phyloP scores from a whole-genome alignment of 1,284 basidiomycete genomes.

The Meira miltonrushii region DNA sequence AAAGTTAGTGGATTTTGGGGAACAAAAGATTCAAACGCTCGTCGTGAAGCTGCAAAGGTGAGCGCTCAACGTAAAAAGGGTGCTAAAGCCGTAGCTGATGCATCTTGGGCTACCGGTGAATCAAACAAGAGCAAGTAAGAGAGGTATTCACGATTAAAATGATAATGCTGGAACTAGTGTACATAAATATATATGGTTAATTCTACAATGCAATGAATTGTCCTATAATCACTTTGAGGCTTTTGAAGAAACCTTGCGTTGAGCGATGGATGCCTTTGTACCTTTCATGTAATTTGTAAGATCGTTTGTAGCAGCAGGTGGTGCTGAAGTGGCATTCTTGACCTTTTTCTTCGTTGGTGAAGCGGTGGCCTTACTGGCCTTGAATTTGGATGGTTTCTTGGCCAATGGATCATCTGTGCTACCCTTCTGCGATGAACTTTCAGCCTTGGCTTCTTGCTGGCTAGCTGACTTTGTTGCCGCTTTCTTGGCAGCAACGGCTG shows the following conservation, averaged over 20 bases:
- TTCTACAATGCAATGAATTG: neutral
- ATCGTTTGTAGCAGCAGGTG: neutral
- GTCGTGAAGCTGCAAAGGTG: neutral
- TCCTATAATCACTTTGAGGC: neutral
- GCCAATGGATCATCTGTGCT: too few relatives aligned
- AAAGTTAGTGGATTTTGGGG: conserved; percentile 44
- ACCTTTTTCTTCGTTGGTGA: neutral
- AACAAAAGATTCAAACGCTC: conserved; percentile 23
- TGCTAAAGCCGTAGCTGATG: neutral
- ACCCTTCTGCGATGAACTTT: too few relatives aligned
- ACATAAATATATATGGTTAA: neutral
- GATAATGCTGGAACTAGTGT: neutral
- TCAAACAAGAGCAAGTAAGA: neutral
- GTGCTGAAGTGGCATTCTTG: neutral
- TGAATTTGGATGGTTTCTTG: neutral
- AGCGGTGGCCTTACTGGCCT: neutral
- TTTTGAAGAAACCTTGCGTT: neutral
- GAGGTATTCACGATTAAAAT: neutral
- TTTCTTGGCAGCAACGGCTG: neutral
- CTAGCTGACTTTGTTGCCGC: neutral
- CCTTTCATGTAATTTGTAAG: conserved; percentile 7
- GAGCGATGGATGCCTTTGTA: neutral
- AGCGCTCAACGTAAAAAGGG: conserved; percentile 7
- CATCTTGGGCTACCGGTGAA: conserved; percentile 1
- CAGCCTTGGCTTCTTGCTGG: neutral